These are phyloP conservation scores for Zanthoxylum bungeanum DNA, from an alignment of 345 rosid species.

Conservation along the genomic window DNA sequence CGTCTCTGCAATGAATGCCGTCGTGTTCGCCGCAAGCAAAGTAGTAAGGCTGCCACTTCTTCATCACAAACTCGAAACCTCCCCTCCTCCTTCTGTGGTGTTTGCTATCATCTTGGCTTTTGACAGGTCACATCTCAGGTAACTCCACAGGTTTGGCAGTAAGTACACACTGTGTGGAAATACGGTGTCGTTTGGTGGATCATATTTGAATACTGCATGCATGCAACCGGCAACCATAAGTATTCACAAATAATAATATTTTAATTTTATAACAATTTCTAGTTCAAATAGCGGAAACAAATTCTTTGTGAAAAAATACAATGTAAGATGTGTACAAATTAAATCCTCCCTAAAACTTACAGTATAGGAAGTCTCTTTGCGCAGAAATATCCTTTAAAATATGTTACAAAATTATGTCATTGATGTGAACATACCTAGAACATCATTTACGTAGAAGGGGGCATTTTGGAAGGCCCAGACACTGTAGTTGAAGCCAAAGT, in stretches of 20 bases:
- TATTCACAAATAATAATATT: not conserved
- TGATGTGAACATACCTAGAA: slow-evolving; percentile 51
- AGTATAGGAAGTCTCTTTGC: no score
- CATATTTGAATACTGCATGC: slow-evolving; percentile 62
- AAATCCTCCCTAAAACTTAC: no score
- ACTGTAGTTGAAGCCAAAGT: slow-evolving; percentile 53
- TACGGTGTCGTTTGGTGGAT: slow-evolving; percentile 45
- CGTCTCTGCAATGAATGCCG: slow-evolving; percentile 63
- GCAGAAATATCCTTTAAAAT: no score
- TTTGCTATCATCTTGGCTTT: slow-evolving; percentile 50
- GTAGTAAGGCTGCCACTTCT: slow-evolving; percentile 44
- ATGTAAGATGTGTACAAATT: no score
- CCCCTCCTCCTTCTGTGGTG: slow-evolving; percentile 47
- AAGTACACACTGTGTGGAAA: slow-evolving; percentile 64
- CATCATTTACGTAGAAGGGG: slow-evolving; percentile 60
- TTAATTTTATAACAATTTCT: no score
- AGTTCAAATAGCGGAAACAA: no score
- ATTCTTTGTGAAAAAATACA: no score
- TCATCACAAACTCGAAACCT: slow-evolving; percentile 57
- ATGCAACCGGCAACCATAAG: not conserved
- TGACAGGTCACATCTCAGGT: slow-evolving; percentile 41
- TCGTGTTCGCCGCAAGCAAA: slow-evolving; percentile 64
- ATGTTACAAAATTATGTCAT: no score
- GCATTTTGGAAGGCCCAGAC: slow-evolving; percentile 56
- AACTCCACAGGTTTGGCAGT: slow-evolving; percentile 50